Evolutionary conservation across 768 basidiomycete species (phyloP).

Genomic region (Pisolithus tinctorius): DNA sequence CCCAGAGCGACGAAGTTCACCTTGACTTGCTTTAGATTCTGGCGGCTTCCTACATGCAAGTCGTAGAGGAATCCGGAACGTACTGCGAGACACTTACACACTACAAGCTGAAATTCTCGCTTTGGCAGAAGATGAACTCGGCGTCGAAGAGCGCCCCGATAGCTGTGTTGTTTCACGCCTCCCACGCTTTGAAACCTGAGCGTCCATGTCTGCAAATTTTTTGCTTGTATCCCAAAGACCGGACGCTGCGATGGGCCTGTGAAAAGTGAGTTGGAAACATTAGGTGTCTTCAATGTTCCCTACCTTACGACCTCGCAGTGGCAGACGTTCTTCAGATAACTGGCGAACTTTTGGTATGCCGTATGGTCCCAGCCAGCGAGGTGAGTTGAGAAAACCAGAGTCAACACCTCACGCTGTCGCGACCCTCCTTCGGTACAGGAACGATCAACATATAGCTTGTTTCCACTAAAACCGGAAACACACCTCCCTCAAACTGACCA

Average conservation of each 20-base stretch:
- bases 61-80: not conserved
- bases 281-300: conserved; percentile 2
- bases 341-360: conserved; percentile 16
- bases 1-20: conserved; percentile 28
- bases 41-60: conserved; percentile 6
- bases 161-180: not conserved
- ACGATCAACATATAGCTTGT: not conserved
- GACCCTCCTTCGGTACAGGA: conserved; percentile 8
- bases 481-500: conserved; percentile 21
- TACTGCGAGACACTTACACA: conserved; percentile 9
- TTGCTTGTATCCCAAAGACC: conserved; percentile 10
- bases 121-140: conserved; percentile 15
- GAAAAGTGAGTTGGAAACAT: not conserved
- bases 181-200: conserved; percentile 4
- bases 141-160: conserved; percentile 9
- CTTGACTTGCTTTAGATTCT: conserved; percentile 5
- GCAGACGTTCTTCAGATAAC: conserved; percentile 6
- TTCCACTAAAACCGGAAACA: conserved; percentile 1
- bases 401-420: conserved; percentile 5
- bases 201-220: conserved; percentile 10
- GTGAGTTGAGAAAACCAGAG: conserved; percentile 18
- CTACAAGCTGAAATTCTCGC: conserved; percentile 5
- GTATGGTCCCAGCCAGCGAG: conserved; percentile 13
- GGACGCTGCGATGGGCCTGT: conserved; percentile 12
- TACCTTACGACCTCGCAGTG: conserved; percentile 8